Evolutionary conservation across 306 rosid genomes (phyloP).

Genomic region (Leucaena leucocephala): DNA sequence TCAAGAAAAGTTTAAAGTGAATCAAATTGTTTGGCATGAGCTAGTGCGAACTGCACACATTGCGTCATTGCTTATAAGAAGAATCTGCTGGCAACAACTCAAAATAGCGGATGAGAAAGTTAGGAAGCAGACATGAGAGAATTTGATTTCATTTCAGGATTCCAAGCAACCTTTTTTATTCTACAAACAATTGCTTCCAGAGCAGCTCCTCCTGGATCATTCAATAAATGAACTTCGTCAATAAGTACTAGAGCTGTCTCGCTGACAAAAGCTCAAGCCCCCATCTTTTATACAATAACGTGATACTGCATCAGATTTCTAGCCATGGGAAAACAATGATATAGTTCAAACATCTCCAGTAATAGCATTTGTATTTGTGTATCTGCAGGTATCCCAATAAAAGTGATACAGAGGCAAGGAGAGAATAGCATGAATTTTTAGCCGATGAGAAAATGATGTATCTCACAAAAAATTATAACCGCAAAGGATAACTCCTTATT

Average conservation of each 20-base stretch:
- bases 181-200: constrained; percentile 95
- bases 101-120: constrained; percentile 56
- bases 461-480: background rate
- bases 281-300: constrained; percentile 77
- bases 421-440: background rate
- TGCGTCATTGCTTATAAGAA: no score
- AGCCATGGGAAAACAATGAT: constrained; percentile 21
- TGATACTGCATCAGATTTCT: constrained; percentile 96
- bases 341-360: constrained; percentile 38
- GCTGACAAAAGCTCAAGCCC: constrained; percentile 89
- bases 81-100: no score
- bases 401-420: constrained; percentile 7
- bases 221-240: constrained; percentile 94
- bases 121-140: constrained; percentile 72
- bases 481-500: background rate
- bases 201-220: constrained; percentile 95
- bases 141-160: constrained; percentile 69
- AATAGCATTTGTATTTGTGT: constrained; percentile 16
- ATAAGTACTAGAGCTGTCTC: constrained; percentile 87
- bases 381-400: constrained; percentile 6
- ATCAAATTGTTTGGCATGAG: no score
- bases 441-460: constrained; percentile 11
- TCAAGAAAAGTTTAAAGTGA: no score
- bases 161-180: constrained; percentile 76
- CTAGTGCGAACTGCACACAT: no score